Evolutionary conservation across 371 early-diverging fungal genomes (phyloP), one percentile per base, ranked within the genome.

Genomic region (Apophysomyces ossiformis): DNA sequence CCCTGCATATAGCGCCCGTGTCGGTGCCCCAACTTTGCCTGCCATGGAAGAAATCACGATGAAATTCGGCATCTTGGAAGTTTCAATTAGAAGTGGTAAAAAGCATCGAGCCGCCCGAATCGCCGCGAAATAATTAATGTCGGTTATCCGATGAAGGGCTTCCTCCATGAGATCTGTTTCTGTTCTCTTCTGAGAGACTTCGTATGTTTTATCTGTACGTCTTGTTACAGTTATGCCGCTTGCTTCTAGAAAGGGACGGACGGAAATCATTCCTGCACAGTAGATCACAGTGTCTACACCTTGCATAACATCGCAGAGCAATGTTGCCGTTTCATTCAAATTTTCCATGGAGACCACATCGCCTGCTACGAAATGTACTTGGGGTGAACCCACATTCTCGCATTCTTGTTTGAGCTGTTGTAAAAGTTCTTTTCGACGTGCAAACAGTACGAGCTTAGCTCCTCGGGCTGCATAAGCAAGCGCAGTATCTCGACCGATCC

Each of bases 31-130:
- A 0, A 91, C 70, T 50, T 88, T 79, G 6, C 93, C 93, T 0
- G 94, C 94, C 78, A 92, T 83, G 12, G 94, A 94, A 0, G 93
- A 93, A 5, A 95, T 84, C 32, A 94, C 89, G 2, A 93, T 78
- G 8, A 93, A 79, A 54, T 88, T 88, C 36, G 87, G 88, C 21
- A 81, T 72, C 13, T 66, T 56, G 11, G 83, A 84, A 41, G 78
- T 72, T 15, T 63, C 58, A 1, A 79, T 78, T 5, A 94, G 76
- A 4, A 82, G 37, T 0, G 90, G 89, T 9, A 92, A 70, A 38
- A 93, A 87, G 37, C 79, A 71, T 26, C 85, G 83, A 8, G 90
- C 81, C 37, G 89, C 61, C 36, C 77, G 63, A 1, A 92, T 82
- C 3, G 93, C 90, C 3, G 89, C 89, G 38, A 75, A 73, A 21